Evolutionary conservation across 768 basidiomycete genomes (phyloP).

Genomic region (Agaricus sinodeliciosus): DNA sequence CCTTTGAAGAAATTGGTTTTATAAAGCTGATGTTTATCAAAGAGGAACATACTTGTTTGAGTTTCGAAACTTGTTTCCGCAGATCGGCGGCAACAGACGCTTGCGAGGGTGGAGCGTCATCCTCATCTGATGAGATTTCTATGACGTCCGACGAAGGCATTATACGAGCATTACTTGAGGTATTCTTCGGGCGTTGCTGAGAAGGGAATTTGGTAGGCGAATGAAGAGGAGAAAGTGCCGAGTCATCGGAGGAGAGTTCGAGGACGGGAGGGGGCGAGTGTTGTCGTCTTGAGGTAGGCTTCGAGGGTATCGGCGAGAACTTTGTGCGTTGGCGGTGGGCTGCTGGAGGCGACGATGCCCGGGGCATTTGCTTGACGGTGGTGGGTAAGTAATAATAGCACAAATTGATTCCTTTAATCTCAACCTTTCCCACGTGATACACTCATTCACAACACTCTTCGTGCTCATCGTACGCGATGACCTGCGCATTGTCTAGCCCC

Average conservation of each 20-base stretch:
- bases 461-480: constrained; percentile 34
- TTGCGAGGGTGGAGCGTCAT: constrained; percentile 16
- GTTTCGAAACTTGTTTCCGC: constrained; percentile 32
- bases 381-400: not conserved
- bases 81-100: constrained; percentile 24
- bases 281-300: constrained; percentile 19
- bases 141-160: constrained; percentile 32
- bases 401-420: not conserved
- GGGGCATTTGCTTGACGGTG: not conserved
- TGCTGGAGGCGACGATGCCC: not conserved
- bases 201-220: constrained; percentile 6
- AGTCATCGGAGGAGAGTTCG: constrained; percentile 9
- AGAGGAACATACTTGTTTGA: constrained; percentile 33
- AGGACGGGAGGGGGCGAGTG: constrained; percentile 16
- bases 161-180: not conserved
- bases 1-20: constrained; percentile 16
- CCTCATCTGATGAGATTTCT: constrained; percentile 57
- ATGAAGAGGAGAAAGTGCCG: constrained; percentile 8
- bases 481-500: too few relatives aligned
- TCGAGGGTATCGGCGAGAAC: constrained; percentile 3
- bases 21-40: not conserved
- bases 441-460: constrained; percentile 18
- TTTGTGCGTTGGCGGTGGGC: not conserved
- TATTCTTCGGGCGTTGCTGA: constrained; percentile 12
- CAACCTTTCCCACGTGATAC: constrained; percentile 5